Conservation (phyloP, 2,329 filamentous ascomycete genomes). For the Hypoxylon sp. region DNA sequence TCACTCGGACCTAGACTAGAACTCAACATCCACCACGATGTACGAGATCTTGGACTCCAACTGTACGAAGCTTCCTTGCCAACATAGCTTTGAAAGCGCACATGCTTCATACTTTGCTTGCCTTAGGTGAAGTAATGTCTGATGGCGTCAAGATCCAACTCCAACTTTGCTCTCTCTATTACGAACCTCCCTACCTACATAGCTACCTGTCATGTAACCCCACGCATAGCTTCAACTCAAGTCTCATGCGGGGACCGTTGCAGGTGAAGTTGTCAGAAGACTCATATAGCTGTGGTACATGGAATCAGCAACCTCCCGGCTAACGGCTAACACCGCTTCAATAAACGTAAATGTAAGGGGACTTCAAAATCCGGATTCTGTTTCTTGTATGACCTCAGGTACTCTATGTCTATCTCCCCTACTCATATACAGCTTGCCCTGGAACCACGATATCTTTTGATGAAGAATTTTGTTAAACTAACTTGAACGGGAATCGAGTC, state of each 20-base stretch:
- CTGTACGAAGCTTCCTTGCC: slow-evolving; percentile 1
- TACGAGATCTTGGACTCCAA: slow-evolving; percentile 16
- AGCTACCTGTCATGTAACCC: slow-evolving; percentile 4
- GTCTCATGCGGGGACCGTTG: slow-evolving; percentile 7
- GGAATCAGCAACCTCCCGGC: slow-evolving; percentile 11
- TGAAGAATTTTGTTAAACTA: slow-evolving; percentile 15
- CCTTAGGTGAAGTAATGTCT: slow-evolving; percentile 19
- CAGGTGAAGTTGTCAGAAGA: slow-evolving; percentile 22
- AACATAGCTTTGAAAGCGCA: not conserved
- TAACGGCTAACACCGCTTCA: not conserved
- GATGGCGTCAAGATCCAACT: slow-evolving; percentile 27
- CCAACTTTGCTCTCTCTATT: not conserved
- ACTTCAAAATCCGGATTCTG: slow-evolving; percentile 1
- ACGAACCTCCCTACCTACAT: slow-evolving; percentile 6
- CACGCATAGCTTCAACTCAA: slow-evolving; percentile 10
- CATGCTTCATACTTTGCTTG: slow-evolving; percentile 13
- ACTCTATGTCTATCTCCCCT: not conserved
- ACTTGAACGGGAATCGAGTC: slow-evolving; percentile 16
- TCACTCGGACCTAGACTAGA: slow-evolving; percentile 34
- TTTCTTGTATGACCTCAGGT: slow-evolving; percentile 7
- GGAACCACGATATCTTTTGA: slow-evolving; percentile 13
- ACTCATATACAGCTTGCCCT: slow-evolving; percentile 11
- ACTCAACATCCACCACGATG: slow-evolving; percentile 10
- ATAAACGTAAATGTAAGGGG: slow-evolving; percentile 4
- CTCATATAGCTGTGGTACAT: slow-evolving; percentile 7